These are phyloP conservation scores for Aspergillus uvarum DNA, from an alignment of 2,329 filamentous ascomycete genomes.

Conservation along the genomic window DNA sequence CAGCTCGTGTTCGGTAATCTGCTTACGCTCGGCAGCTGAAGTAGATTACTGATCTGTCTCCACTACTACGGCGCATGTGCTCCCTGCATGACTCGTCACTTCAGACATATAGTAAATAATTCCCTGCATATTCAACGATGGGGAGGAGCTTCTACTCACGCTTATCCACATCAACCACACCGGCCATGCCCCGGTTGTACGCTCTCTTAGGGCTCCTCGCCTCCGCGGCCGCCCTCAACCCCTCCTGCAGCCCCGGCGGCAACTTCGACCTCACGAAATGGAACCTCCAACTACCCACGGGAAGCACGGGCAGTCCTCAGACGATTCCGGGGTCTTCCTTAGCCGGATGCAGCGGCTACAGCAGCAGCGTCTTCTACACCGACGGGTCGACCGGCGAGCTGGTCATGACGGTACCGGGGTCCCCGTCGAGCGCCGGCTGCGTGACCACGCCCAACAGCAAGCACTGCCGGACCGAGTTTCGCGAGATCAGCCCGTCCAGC, in stretches of 20 bases:
- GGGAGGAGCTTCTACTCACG: no score
- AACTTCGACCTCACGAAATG: constrained; percentile 33
- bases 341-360: constrained; percentile 41
- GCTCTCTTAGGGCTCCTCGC: neutral
- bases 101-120: no score
- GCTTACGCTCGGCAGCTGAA: no score
- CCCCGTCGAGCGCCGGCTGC: constrained; percentile 31
- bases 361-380: constrained; percentile 40
- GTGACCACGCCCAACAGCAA: constrained; percentile 43
- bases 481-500: constrained; percentile 33
- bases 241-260: constrained; percentile 25
- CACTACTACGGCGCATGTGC: no score
- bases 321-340: constrained; percentile 27
- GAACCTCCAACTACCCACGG: constrained; percentile 24
- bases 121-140: no score
- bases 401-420: constrained; percentile 44
- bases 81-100: no score
- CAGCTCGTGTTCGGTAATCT: no score
- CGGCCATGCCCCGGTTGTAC: no score
- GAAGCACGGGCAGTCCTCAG: no score
- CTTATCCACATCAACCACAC: no score
- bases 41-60: no score
- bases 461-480: constrained; percentile 47
- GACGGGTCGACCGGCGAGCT: constrained; percentile 33
- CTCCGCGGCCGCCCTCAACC: neutral